Evolutionary conservation across 1,284 basidiomycete species (phyloP).

Genomic region (Rhodotorula sp.): DNA sequence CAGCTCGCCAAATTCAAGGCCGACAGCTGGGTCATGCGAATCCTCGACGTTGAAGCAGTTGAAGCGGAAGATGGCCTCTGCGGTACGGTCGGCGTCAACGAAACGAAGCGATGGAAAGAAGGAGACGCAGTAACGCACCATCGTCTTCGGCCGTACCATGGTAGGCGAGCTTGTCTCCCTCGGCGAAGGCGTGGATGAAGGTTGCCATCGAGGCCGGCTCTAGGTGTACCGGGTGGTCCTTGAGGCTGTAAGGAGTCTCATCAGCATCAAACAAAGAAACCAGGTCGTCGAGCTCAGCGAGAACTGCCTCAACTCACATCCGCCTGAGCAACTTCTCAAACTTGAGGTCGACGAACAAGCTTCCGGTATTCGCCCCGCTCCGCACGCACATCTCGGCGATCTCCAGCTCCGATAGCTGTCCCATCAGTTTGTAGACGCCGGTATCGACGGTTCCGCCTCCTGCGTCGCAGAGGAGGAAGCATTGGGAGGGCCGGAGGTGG

Average conservation of each 20-base stretch:
- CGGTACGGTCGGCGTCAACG: no score
- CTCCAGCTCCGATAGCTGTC: conserved; percentile 68
- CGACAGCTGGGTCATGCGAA: conserved; percentile 63
- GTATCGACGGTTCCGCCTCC: conserved; percentile 74
- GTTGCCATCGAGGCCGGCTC: conserved; percentile 72
- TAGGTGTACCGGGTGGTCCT: conserved; percentile 72
- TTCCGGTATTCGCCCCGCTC: conserved; percentile 76
- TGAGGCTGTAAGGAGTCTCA: conserved; percentile 53
- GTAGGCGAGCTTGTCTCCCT: conserved; percentile 76
- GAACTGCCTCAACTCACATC: conserved; percentile 52
- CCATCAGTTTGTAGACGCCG: conserved; percentile 75
- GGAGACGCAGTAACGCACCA: conserved; percentile 53
- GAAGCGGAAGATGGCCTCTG: conserved; percentile 76
- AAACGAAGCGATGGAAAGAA: neutral
- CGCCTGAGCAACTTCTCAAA: conserved; percentile 71
- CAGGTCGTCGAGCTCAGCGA: conserved; percentile 43
- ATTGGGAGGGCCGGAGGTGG: conserved; percentile 69
- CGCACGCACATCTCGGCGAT: conserved; percentile 80
- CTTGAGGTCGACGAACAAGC: conserved; percentile 73
- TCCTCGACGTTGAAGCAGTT: conserved; percentile 46
- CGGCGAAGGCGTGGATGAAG: conserved; percentile 65
- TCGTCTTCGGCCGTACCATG: conserved; percentile 65
- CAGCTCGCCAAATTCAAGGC: conserved; percentile 72
- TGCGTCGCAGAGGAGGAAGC: conserved; percentile 75
- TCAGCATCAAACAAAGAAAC: conserved; percentile 52